Evolutionary conservation across 2,329 filamentous ascomycete species (phyloP), one percentile per base, ranked within the genome.

Genomic region (Gremmenia infestans): DNA sequence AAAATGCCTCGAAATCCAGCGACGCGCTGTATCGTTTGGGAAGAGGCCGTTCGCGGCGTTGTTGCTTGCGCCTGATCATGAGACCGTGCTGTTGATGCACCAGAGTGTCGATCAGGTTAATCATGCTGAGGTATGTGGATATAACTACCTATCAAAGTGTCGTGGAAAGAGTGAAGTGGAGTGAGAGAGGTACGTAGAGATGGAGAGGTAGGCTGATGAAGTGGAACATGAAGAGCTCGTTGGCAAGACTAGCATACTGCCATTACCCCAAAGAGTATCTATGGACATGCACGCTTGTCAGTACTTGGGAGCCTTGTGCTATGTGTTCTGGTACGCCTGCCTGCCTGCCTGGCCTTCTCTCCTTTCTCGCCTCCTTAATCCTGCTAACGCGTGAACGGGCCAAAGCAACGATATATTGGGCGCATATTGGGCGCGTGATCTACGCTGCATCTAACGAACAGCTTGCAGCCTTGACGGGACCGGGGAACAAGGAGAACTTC

Each of bases 241-340:
- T 81, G 5, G 78, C 77, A 1, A 73, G 76, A 36, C 70, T 80
- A 32, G 76, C 78, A 1, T 74, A 78, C 15, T 65, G 69, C 5
- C 78, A 81, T 60, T 80, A 75, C 61, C 68, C 72, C 3, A 74
- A 76, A 58, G 70, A 72, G 14, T 81, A 76, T 60, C 71, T 81
- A 2, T 76, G 74, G 68, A 64, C 63, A 39, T 81, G 77, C 61
- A 80, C 78, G 0, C 65, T 81, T 40, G 74, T 79, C 48, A 76
- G 73, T 22, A 81, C 78, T 11, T 81, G 79, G 78, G 79, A 81
- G 65, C 78, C 78, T 2, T 81, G 79, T 57, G 77, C 76, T 19
- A 81, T 81, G 78, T 81, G 78, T 61, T 69, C 71, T 49, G 57
- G 64, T 66, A 60, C 6, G 53, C 63, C 14, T 60, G 19, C 67